phyloP scores from a whole-genome alignment of 768 basidiomycete species.

The Lyophyllum shimeji region DNA sequence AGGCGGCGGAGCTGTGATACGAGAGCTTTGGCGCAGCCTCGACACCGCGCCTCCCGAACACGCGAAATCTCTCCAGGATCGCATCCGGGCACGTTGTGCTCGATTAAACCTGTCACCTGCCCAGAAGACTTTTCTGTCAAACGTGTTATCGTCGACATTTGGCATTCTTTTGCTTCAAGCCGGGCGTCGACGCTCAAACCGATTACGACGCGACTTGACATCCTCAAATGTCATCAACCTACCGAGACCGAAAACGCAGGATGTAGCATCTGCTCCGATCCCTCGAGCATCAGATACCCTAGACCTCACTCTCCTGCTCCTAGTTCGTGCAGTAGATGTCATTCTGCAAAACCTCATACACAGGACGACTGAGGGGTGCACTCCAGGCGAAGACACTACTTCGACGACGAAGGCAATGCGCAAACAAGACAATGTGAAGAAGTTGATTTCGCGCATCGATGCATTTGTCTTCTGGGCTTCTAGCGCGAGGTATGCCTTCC shows the following conservation, averaged over 20 bases:
- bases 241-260: slow-evolving; percentile 7
- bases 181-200: slow-evolving; percentile 36
- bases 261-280: slow-evolving; percentile 3
- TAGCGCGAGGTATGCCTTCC: slow-evolving; percentile 60
- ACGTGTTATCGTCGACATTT: slow-evolving; percentile 54
- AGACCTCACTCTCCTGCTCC: slow-evolving; percentile 64
- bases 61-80: not conserved
- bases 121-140: slow-evolving; percentile 59
- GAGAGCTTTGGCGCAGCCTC: slow-evolving; percentile 38
- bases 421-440: slow-evolving; percentile 22
- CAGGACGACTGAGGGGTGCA: slow-evolving; percentile 16
- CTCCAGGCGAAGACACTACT: not conserved
- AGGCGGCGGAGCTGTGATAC: slow-evolving; percentile 61
- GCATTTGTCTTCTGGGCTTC: slow-evolving; percentile 75
- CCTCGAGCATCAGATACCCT: slow-evolving; percentile 52
- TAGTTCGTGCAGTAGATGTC: slow-evolving; percentile 71
- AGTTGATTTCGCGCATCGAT: slow-evolving; percentile 53
- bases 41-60: not conserved
- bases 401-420: slow-evolving; percentile 25
- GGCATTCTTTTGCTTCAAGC: slow-evolving; percentile 59
- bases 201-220: slow-evolving; percentile 15
- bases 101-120: slow-evolving; percentile 31
- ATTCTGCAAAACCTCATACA: slow-evolving; percentile 52
- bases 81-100: slow-evolving; percentile 7
- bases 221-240: slow-evolving; percentile 2